Percentiles rank a stretch among this genome's conserved stretches.
These are phyloP conservation scores for Microbotryum silenes-acaulis DNA, from an alignment of 1,284 basidiomycete species.

Conservation along the genomic window DNA sequence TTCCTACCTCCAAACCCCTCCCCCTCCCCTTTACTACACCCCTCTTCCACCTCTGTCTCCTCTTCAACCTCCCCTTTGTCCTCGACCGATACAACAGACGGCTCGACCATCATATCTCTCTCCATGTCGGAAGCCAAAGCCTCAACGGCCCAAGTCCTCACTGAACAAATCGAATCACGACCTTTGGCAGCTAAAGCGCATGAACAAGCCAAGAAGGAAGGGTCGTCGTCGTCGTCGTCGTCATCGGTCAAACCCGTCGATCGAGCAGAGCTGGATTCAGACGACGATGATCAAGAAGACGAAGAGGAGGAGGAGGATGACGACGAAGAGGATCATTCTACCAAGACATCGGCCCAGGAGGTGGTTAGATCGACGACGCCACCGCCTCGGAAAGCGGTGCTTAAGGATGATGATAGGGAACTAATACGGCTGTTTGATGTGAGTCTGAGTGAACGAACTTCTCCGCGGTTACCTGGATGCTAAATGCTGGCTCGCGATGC, in stretches of 20 bases:
- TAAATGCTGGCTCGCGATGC: constrained; percentile 44
- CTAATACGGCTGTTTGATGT: constrained; percentile 67
- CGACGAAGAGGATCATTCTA: constrained; percentile 19
- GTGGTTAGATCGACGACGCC: constrained; percentile 22
- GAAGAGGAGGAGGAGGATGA: constrained; percentile 23
- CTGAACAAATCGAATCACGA: constrained; percentile 74
- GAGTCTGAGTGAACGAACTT: constrained; percentile 31
- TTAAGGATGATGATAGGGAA: constrained; percentile 85
- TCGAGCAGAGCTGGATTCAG: constrained; percentile 50
- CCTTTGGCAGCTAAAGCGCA: constrained; percentile 77
- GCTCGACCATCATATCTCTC: constrained; percentile 34
- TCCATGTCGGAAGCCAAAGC: constrained; percentile 24
- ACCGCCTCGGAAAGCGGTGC: constrained; percentile 52
- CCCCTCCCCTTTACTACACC: constrained; percentile 31
- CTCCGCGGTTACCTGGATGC: constrained; percentile 48
- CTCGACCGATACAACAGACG: constrained; percentile 34
- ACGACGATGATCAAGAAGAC: constrained; percentile 2
- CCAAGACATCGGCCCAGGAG: constrained; percentile 15
- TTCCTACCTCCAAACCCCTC: constrained; percentile 56
- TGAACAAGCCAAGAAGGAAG: constrained; percentile 13
- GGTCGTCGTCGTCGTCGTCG: background rate
- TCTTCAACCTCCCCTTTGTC: constrained; percentile 31
- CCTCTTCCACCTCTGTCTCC: constrained; percentile 37
- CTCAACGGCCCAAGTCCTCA: constrained; percentile 48
- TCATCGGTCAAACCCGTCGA: background rate